phyloP scores from a whole-genome alignment of 768 basidiomycete species.

The Leccinum uliginosum region DNA sequence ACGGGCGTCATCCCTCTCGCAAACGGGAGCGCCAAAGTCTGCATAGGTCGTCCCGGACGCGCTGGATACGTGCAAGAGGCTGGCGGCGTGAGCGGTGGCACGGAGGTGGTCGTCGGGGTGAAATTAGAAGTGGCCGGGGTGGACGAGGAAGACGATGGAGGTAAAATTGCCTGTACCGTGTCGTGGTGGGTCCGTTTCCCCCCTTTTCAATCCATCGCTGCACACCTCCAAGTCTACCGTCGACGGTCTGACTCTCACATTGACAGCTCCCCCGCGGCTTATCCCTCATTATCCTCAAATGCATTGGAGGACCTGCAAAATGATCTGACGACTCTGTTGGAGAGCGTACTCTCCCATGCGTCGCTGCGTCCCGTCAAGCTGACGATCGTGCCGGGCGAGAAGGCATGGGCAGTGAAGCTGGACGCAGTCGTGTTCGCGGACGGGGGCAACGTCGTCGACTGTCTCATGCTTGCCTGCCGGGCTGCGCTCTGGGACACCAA shows the following conservation, averaged over 20 bases:
- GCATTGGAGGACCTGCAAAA: conserved; percentile 74
- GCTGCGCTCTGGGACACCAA: conserved; percentile 80
- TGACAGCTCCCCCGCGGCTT: conserved; percentile 73
- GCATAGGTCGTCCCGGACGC: conserved; percentile 61
- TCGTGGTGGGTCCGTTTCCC: conserved; percentile 60
- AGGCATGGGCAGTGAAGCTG: conserved; percentile 72
- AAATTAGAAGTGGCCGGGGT: conserved; percentile 71
- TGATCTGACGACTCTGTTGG: conserved; percentile 62
- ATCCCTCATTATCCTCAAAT: conserved; percentile 58
- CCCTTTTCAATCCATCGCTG: background rate
- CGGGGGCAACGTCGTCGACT: conserved; percentile 72
- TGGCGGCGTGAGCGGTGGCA: conserved; percentile 69
- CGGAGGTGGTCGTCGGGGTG: conserved; percentile 73
- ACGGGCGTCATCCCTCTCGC: conserved; percentile 77
- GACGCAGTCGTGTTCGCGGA: conserved; percentile 75
- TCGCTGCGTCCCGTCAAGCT: conserved; percentile 68
- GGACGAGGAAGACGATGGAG: conserved; percentile 49
- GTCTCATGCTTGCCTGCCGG: conserved; percentile 72
- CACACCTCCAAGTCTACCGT: background rate
- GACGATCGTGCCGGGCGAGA: conserved; percentile 52
- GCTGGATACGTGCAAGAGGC: conserved; percentile 75
- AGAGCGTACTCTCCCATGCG: conserved; percentile 60
- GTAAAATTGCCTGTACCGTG: conserved; percentile 63
- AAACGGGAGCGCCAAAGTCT: conserved; percentile 77
- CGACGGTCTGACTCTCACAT: background rate